Evolutionary conservation across 2,329 filamentous ascomycete genomes (phyloP).

Genomic region (Aureobasidium pullulans): DNA sequence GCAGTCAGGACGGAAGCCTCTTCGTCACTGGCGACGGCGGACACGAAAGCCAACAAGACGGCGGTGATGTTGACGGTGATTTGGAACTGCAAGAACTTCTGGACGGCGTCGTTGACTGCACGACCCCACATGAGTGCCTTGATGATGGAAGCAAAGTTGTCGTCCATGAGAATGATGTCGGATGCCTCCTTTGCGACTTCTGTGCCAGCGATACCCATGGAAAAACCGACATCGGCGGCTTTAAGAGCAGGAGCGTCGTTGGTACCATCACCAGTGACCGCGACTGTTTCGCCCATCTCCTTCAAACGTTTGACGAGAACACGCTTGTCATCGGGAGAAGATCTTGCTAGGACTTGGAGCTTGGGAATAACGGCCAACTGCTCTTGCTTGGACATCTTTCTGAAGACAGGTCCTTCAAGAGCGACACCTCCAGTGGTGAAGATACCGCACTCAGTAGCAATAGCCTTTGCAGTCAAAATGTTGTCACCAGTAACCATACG

Average conservation of each 20-base stretch:
- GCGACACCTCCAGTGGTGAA: constrained; percentile 35
- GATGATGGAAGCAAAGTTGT: constrained; percentile 57
- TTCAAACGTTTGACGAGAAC: constrained; percentile 58
- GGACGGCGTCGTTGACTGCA: constrained; percentile 49
- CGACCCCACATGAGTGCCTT: constrained; percentile 56
- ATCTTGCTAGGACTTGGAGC: constrained; percentile 60
- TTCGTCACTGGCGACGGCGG: constrained; percentile 62
- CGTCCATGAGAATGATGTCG: constrained; percentile 55
- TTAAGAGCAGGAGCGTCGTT: constrained; percentile 61
- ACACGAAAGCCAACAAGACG: constrained; percentile 79
- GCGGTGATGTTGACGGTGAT: constrained; percentile 89
- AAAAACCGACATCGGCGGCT: constrained; percentile 59
- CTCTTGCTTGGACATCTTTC: constrained; percentile 34
- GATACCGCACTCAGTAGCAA: constrained; percentile 67
- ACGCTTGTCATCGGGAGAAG: constrained; percentile 63
- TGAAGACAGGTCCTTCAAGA: constrained; percentile 39
- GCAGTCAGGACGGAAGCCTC: constrained; percentile 75
- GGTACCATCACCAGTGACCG: constrained; percentile 60
- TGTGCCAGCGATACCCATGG: constrained; percentile 60
- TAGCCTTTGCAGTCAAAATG: constrained; percentile 63
- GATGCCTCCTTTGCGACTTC: constrained; percentile 58
- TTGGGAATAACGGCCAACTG: constrained; percentile 53
- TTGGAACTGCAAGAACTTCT: constrained; percentile 60
- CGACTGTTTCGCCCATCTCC: constrained; percentile 58
- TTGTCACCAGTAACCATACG: constrained; percentile 72